phyloP scores from a whole-genome alignment of 306 rosid species.

The Vicia sativa region DNA sequence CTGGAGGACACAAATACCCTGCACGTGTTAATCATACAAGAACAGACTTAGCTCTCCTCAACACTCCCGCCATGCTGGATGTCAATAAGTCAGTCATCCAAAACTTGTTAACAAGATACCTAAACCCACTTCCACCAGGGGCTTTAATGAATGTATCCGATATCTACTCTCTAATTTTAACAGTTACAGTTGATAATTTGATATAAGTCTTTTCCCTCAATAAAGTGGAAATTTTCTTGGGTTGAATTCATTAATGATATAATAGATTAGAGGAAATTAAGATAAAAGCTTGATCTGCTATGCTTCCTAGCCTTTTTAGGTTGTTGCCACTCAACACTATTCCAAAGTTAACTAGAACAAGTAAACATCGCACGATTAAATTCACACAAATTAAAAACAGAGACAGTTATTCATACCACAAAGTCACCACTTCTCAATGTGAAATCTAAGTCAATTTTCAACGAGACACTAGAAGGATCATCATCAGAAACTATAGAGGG shows the following conservation, averaged over 20 bases:
- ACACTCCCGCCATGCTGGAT: background rate
- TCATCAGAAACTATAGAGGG: constrained; percentile 44
- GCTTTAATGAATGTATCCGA: background rate
- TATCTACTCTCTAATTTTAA: background rate
- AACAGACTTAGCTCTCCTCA: constrained; percentile 14
- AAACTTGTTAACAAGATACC: background rate
- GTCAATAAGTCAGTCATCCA: constrained; percentile 2
- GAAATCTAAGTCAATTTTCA: constrained; percentile 54
- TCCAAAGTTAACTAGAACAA: constrained; percentile 21
- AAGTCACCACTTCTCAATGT: constrained; percentile 72
- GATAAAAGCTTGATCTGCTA: background rate
- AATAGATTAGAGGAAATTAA: background rate
- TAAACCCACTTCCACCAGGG: constrained; percentile 11
- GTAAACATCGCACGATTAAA: constrained; percentile 19
- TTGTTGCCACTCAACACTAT: constrained; percentile 1
- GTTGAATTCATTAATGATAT: background rate
- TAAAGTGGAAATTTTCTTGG: background rate
- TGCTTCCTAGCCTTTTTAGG: constrained; percentile 5
- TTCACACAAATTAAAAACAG: constrained; percentile 8
- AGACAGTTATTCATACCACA: constrained; percentile 65
- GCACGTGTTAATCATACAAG: background rate
- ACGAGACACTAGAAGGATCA: constrained; percentile 42
- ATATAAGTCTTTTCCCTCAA: background rate
- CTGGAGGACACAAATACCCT: background rate
- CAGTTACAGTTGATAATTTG: background rate